phyloP scores from a whole-genome alignment of 805 yeast genomes.

The Lipomyces yamadae region DNA sequence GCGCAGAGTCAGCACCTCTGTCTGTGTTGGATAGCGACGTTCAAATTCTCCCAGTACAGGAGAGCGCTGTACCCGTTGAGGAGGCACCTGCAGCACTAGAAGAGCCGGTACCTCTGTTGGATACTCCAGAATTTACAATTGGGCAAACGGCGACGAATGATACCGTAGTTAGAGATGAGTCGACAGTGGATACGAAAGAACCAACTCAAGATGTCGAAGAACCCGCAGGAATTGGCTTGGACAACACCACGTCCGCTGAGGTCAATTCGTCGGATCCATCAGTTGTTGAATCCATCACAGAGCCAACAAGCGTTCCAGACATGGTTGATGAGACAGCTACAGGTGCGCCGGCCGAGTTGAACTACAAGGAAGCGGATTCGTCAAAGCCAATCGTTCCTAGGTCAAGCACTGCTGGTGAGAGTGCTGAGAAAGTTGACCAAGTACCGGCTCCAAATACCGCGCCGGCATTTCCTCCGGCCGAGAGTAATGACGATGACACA shows the following conservation, averaged over 20 bases:
- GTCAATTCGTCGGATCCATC: neutral
- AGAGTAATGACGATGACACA: conserved; percentile 6
- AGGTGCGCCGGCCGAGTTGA: neutral
- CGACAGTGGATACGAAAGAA: neutral
- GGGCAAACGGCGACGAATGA: neutral
- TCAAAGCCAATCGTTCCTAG: too few relatives aligned
- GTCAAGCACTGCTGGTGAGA: too few relatives aligned
- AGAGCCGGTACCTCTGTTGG: neutral
- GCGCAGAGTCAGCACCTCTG: neutral
- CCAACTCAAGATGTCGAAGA: neutral
- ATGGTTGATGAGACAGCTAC: neutral
- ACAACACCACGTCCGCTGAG: neutral
- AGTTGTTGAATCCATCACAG: neutral
- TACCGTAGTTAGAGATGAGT: too few relatives aligned
- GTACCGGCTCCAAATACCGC: neutral
- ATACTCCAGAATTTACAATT: neutral
- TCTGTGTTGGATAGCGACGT: neutral
- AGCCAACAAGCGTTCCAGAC: neutral
- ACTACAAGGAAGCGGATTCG: neutral
- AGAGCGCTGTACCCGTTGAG: neutral
- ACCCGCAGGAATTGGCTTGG: too few relatives aligned
- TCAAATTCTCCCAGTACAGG: neutral
- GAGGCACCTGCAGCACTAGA: neutral
- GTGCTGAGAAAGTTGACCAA: neutral
- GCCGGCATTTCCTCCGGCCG: neutral